phyloP scores from a whole-genome alignment of 345 rosid genomes.

The Streptanthus diversifolius region DNA sequence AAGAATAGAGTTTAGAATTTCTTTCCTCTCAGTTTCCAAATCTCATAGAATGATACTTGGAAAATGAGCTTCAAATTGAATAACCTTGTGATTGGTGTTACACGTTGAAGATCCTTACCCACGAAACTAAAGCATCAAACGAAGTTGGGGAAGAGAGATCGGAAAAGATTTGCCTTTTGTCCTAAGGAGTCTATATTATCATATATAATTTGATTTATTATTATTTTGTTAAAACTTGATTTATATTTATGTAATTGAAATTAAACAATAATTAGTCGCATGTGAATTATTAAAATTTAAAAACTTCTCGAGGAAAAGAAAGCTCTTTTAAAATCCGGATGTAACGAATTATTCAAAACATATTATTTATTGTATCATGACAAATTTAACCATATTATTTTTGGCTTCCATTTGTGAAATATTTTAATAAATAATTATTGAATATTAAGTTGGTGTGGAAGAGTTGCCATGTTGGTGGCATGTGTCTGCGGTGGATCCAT shows the following conservation, averaged over 20 bases:
- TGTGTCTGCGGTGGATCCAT: constrained; percentile 35
- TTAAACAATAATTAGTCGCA: not conserved
- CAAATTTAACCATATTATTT: not conserved
- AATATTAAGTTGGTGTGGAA: not conserved
- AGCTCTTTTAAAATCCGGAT: not conserved
- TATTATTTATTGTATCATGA: not conserved
- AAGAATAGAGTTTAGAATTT: no score
- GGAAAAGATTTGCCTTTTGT: not conserved
- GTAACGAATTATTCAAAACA: not conserved
- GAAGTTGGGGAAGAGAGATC: not conserved
- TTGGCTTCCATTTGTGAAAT: not conserved
- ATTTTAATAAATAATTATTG: not conserved
- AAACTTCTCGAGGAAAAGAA: not conserved
- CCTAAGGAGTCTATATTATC: not conserved
- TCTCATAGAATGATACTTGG: not conserved
- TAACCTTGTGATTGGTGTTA: not conserved
- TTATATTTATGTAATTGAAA: not conserved
- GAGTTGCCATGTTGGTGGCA: constrained; percentile 32
- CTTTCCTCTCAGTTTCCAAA: not conserved
- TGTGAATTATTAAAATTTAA: not conserved
- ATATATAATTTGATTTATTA: not conserved
- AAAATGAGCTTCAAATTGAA: not conserved
- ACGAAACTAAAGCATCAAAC: not conserved
- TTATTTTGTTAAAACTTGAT: no score
- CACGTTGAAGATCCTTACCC: not conserved